These are phyloP conservation scores for Vitis riparia DNA, from an alignment of 164 flowering plant genomes.

Conservation along the genomic window DNA sequence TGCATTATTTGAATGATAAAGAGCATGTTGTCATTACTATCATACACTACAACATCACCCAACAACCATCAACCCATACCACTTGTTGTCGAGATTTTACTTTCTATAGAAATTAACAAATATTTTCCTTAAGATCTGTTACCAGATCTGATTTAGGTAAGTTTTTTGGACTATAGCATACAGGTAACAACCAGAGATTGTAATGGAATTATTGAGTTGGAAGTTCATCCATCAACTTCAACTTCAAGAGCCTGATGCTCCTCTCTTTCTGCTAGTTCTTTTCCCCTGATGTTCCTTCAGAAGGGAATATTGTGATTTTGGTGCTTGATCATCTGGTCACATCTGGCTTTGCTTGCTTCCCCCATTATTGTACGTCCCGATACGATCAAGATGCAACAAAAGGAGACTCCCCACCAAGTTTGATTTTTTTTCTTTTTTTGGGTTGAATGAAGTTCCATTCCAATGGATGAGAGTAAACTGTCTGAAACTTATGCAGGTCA, in stretches of 20 bases:
- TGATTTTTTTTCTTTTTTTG: background rate
- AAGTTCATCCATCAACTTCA: too few relatives aligned
- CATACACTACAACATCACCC: too few relatives aligned
- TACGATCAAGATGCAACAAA: slow-evolving; percentile 4
- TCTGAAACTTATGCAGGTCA: background rate
- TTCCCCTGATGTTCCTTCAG: slow-evolving; percentile 10
- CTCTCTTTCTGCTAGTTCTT: background rate
- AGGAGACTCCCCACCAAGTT: slow-evolving; percentile 16
- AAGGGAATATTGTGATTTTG: slow-evolving; percentile 23
- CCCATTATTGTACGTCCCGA: slow-evolving; percentile 14
- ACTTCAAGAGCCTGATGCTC: background rate
- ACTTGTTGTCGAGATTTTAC: too few relatives aligned
- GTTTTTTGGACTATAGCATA: too few relatives aligned
- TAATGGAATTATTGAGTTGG: too few relatives aligned
- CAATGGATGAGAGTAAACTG: slow-evolving; percentile 3
- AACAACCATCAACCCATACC: too few relatives aligned
- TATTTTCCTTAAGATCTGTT: too few relatives aligned
- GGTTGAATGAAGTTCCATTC: slow-evolving; percentile 9
- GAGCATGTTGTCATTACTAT: too few relatives aligned
- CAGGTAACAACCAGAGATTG: too few relatives aligned
- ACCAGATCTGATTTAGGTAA: too few relatives aligned
- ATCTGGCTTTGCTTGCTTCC: slow-evolving; percentile 9
- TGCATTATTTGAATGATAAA: too few relatives aligned
- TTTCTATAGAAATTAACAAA: too few relatives aligned
- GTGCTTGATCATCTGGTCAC: slow-evolving; percentile 32